These are phyloP conservation scores for Colletotrichum melonis DNA, from an alignment of 2,329 filamentous ascomycete genomes.

Conservation along the genomic window DNA sequence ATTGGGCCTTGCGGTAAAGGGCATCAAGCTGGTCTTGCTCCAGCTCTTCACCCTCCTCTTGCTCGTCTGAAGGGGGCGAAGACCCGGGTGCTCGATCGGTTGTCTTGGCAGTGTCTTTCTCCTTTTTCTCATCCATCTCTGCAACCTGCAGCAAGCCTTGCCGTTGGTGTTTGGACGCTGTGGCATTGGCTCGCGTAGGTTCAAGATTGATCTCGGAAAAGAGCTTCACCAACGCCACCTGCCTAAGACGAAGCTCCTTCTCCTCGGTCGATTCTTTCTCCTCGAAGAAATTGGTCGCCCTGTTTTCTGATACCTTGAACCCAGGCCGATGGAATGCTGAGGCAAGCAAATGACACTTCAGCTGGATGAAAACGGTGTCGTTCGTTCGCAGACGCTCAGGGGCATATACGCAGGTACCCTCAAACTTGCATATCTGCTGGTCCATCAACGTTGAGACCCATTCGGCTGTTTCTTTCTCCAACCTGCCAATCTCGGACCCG, in stretches of 20 bases:
- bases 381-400: conserved; percentile 88
- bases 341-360: conserved; percentile 80
- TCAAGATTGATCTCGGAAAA: conserved; percentile 90
- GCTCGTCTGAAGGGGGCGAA: conserved; percentile 69
- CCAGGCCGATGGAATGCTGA: conserved; percentile 76
- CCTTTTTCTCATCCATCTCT: conserved; percentile 84
- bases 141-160: conserved; percentile 88
- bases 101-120: conserved; percentile 61
- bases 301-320: conserved; percentile 75
- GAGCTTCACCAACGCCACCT: conserved; percentile 88
- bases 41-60: conserved; percentile 91
- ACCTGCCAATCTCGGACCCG: conserved; percentile 85
- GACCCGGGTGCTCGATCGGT: conserved; percentile 52
- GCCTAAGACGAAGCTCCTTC: conserved; percentile 82
- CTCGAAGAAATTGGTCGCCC: conserved; percentile 80
- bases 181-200: conserved; percentile 79
- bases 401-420: conserved; percentile 88
- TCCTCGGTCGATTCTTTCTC: conserved; percentile 89
- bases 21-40: conserved; percentile 96
- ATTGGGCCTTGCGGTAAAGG: conserved; percentile 94
- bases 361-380: conserved; percentile 92
- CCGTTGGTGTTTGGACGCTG: conserved; percentile 82
- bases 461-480: conserved; percentile 86
- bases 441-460: conserved; percentile 96
- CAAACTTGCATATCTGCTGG: conserved; percentile 87